phyloP scores from a whole-genome alignment of 257 asterid genomes.

The Gentiana macrophylla region DNA sequence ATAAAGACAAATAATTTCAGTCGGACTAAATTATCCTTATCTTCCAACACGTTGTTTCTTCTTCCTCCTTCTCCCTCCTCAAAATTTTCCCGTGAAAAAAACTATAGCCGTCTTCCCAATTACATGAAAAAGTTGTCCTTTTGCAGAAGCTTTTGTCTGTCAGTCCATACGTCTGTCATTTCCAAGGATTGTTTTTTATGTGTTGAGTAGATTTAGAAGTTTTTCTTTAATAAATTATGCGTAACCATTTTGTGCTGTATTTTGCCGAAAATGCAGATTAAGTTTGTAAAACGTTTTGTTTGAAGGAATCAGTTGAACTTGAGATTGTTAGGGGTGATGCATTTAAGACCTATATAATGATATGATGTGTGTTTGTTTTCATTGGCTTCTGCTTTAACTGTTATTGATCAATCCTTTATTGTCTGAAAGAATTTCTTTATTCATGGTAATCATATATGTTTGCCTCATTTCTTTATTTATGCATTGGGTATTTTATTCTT shows the following conservation, averaged over 20 bases:
- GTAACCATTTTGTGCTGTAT: constrained; percentile 10
- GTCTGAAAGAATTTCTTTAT: too few species aligned
- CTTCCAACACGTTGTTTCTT: too few species aligned
- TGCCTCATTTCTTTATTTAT: too few species aligned
- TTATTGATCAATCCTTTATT: too few species aligned
- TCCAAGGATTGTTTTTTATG: constrained; percentile 8
- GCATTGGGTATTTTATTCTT: too few species aligned
- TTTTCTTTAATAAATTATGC: constrained; percentile 26
- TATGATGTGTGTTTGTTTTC: too few species aligned
- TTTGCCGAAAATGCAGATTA: constrained; percentile 5
- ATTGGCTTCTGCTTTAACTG: too few species aligned
- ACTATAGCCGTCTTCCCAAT: constrained; percentile 14
- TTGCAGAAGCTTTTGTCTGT: not conserved
- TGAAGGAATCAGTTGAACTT: too few species aligned
- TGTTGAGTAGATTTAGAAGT: constrained; percentile 27
- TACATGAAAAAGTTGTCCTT: constrained; percentile 15
- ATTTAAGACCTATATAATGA: not conserved
- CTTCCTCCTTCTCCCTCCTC: too few species aligned
- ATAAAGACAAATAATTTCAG: too few species aligned
- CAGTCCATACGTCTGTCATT: constrained; percentile 3
- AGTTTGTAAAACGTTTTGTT: constrained; percentile 2
- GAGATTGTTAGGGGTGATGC: not conserved
- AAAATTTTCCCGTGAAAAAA: constrained; percentile 6
- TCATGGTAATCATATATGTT: too few species aligned
- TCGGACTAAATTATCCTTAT: too few species aligned